Evolutionary conservation across 2,329 filamentous ascomycete genomes (phyloP).

Genomic region (Ascochyta viciae-villosae): DNA sequence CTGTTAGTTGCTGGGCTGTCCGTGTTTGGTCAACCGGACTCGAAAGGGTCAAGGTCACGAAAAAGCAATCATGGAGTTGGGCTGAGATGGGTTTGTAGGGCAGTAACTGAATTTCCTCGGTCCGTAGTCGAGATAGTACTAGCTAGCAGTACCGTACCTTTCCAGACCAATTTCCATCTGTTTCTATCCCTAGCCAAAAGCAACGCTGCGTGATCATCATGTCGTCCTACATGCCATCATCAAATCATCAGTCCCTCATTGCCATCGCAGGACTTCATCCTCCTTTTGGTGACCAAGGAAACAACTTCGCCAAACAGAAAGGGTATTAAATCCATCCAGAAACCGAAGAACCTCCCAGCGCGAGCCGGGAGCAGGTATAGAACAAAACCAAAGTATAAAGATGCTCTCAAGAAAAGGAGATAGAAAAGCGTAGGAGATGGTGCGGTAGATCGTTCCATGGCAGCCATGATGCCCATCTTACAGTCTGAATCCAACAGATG

Average conservation of each 20-base stretch:
- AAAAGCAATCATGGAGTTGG: constrained; percentile 4
- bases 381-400: constrained; percentile 23
- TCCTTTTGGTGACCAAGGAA: constrained; percentile 13
- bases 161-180: constrained; percentile 9
- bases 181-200: not conserved
- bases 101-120: constrained; percentile 9
- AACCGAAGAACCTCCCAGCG: constrained; percentile 27
- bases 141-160: constrained; percentile 13
- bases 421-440: constrained; percentile 15
- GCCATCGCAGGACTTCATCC: constrained; percentile 2
- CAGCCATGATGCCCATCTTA: constrained; percentile 31
- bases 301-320: constrained; percentile 19
- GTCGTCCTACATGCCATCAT: constrained; percentile 11
- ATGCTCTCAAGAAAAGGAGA: constrained; percentile 16
- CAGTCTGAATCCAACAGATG: constrained; percentile 30
- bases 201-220: constrained; percentile 16
- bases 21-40: not conserved
- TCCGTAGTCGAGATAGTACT: constrained; percentile 14
- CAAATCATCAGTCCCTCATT: constrained; percentile 16
- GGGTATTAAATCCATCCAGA: constrained; percentile 39
- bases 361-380: constrained; percentile 38
- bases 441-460: constrained; percentile 28
- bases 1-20: not conserved
- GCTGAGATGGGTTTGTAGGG: not conserved
- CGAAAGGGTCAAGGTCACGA: not conserved